Evolutionary conservation across 2,329 filamentous ascomycete genomes (phyloP).

Genomic region (Fusarium xyrophilum): DNA sequence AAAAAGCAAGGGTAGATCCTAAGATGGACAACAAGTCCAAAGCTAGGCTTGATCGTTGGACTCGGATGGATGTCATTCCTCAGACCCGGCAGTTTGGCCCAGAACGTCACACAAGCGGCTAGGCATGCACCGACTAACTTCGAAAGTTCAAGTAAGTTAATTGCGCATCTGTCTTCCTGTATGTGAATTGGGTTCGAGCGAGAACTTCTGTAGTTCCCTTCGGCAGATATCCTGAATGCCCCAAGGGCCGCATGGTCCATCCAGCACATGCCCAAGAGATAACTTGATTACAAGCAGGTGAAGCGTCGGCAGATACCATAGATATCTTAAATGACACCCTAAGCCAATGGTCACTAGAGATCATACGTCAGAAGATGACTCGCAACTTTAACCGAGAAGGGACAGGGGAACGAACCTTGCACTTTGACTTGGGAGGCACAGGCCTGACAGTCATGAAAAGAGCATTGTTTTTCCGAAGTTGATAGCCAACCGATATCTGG

Average conservation of each 20-base stretch:
- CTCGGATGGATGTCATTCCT: neutral
- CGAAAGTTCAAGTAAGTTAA: neutral
- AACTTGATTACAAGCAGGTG: neutral
- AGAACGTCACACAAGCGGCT: neutral
- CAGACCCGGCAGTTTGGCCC: neutral
- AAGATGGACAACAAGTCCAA: neutral
- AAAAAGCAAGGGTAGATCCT: rapidly evolving
- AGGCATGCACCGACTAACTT: neutral
- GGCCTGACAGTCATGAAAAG: conserved; percentile 14
- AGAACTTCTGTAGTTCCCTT: neutral
- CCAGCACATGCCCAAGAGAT: neutral
- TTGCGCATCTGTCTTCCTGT: rapidly evolving
- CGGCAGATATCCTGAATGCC: neutral
- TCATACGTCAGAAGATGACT: neutral
- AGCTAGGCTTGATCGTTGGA: neutral
- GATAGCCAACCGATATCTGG: conserved; percentile 1
- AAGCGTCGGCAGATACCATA: neutral
- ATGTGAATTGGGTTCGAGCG: neutral
- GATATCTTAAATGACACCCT: no score
- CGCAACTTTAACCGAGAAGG: neutral
- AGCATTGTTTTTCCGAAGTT: neutral
- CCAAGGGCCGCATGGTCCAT: neutral
- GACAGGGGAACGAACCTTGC: neutral
- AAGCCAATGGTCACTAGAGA: neutral
- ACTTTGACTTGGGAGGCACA: conserved; percentile 1